A percentile compares a stretch with the other conserved stretches of the same genome.
Conservation (phyloP, 176 grass and related monocot species). For the Triticum timopheevii region DNA sequence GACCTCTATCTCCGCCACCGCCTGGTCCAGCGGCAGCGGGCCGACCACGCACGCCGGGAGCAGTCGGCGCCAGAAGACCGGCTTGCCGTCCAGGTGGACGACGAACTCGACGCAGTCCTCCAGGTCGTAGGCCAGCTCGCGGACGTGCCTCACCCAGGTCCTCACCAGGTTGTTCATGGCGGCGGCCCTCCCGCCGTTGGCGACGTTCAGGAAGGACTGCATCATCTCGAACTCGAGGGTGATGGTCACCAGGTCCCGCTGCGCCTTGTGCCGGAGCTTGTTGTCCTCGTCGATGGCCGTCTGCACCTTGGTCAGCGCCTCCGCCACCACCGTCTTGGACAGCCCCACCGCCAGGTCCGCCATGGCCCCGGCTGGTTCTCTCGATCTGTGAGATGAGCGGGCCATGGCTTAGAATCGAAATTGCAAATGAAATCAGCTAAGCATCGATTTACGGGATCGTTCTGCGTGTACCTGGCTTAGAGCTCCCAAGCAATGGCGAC, state of each 20-base stretch:
- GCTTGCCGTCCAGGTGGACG: background rate
- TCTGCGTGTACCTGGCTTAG: too few species aligned
- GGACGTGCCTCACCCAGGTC: background rate
- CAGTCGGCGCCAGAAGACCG: background rate
- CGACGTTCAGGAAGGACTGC: background rate
- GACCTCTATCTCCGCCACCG: background rate
- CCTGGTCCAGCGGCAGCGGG: background rate
- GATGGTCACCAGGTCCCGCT: slow-evolving; percentile 3
- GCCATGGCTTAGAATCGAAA: too few species aligned
- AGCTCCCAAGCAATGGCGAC: too few species aligned
- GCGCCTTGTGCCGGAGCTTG: background rate
- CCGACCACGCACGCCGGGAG: background rate
- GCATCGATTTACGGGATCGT: too few species aligned
- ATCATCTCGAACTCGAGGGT: slow-evolving; percentile 31
- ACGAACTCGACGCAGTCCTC: slow-evolving; percentile 26
- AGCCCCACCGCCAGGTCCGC: slow-evolving; percentile 18
- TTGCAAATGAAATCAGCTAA: too few species aligned
- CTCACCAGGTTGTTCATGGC: too few species aligned
- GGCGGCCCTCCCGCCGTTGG: too few species aligned
- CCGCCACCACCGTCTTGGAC: slow-evolving; percentile 12
- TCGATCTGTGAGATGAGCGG: too few species aligned
- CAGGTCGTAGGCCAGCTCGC: background rate
- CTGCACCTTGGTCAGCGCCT: background rate
- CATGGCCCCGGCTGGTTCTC: background rate
- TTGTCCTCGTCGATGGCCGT: slow-evolving; percentile 5